phyloP scores from a whole-genome alignment of 441 rosid species.

The Euphorbia schlechtendalii region DNA sequence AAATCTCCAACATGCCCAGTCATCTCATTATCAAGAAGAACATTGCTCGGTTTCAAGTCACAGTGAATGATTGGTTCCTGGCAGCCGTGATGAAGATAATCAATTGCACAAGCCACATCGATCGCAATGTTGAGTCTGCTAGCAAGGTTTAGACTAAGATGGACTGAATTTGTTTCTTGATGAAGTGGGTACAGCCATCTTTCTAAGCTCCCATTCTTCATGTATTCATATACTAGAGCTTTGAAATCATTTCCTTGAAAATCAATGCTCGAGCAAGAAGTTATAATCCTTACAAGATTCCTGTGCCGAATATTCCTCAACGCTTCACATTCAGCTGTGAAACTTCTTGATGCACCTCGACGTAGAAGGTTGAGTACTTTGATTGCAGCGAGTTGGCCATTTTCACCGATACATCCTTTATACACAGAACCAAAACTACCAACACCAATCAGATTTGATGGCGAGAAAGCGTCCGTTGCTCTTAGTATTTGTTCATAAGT shows the following conservation, averaged over 20 bases:
- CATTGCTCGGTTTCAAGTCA: conserved; percentile 12
- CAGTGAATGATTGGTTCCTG: conserved; percentile 9
- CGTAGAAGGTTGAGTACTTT: no score
- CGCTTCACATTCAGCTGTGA: no score
- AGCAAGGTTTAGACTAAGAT: neutral
- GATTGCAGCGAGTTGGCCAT: neutral
- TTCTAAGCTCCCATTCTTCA: conserved; percentile 20
- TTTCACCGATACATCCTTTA: neutral
- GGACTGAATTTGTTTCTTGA: neutral
- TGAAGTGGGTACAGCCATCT: conserved; percentile 10
- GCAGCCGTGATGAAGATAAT: conserved; percentile 3
- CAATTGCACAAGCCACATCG: conserved; percentile 7
- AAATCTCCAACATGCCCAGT: conserved; percentile 9
- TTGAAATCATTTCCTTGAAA: conserved; percentile 14
- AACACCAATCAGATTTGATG: conserved; percentile 7
- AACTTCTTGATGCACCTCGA: no score
- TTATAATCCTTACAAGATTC: conserved; percentile 7
- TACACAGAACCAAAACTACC: conserved; percentile 12
- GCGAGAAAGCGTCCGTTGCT: conserved; percentile 3
- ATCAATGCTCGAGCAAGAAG: conserved; percentile 12
- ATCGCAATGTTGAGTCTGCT: conserved; percentile 9
- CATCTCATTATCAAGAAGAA: conserved; percentile 7
- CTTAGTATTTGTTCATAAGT: neutral
- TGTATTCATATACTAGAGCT: conserved; percentile 14
- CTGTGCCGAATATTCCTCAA: no score